phyloP scores from a whole-genome alignment of 768 basidiomycete genomes.

The Trametes meyenii region DNA sequence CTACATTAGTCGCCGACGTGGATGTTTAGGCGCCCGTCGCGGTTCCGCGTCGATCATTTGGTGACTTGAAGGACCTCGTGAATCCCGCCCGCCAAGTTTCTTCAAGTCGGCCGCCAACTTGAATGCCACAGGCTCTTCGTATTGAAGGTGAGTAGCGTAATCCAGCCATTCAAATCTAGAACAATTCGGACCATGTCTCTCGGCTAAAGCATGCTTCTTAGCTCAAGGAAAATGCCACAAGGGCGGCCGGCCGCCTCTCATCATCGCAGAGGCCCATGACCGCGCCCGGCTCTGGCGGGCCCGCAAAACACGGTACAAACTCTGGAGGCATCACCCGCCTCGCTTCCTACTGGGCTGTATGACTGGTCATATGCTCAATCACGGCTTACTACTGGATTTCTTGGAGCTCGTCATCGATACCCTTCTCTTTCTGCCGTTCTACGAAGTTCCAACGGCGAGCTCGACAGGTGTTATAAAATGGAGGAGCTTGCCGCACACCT shows the following conservation, averaged over 20 bases:
- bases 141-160: no score
- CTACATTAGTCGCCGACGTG: background rate
- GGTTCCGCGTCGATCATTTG: background rate
- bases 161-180: background rate
- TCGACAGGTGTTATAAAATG: background rate
- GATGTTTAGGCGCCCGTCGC: conserved; percentile 2
- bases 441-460: background rate
- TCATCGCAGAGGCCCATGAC: conserved; percentile 10
- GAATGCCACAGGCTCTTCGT: background rate
- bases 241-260: background rate
- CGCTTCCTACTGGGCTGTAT: background rate
- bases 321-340: background rate
- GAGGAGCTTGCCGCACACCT: background rate
- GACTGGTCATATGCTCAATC: conserved; percentile 8
- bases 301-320: background rate
- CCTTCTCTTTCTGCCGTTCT: background rate
- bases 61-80: no score
- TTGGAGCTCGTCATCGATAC: no score
- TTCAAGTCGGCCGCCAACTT: background rate
- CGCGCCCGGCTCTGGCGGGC: conserved; percentile 7
- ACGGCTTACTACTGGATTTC: no score
- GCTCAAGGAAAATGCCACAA: background rate
- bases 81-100: background rate
- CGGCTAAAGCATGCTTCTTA: background rate
- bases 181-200: background rate